Evolutionary conservation across 108 stramenopile species (phyloP).

Genomic region (Nitzschia inconspicua): DNA sequence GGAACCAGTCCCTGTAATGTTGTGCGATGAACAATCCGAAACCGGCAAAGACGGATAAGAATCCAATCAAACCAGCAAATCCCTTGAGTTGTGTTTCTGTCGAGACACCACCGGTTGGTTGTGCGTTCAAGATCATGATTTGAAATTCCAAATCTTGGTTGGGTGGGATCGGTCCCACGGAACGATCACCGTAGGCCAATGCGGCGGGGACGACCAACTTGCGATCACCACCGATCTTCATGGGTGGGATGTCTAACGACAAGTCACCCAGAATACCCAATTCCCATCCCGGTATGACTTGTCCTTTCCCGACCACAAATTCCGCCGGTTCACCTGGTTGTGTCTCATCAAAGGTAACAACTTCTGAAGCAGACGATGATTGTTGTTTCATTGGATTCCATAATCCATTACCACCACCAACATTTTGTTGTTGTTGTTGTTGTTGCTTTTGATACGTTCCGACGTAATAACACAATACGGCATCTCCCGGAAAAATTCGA

Average conservation of each 20-base stretch:
- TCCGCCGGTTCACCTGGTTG: slow-evolving; percentile 13
- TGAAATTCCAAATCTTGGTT: slow-evolving; percentile 23
- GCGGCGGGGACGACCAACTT: slow-evolving; percentile 23
- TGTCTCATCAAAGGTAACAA: slow-evolving; percentile 9
- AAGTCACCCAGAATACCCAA: slow-evolving; percentile 25
- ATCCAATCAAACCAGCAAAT: slow-evolving; percentile 1
- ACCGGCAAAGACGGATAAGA: neutral
- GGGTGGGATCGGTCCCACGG: slow-evolving; percentile 19
- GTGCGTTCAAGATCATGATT: slow-evolving; percentile 5
- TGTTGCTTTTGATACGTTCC: slow-evolving; percentile 6
- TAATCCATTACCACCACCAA: neutral
- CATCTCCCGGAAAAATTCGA: slow-evolving; percentile 20
- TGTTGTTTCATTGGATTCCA: neutral
- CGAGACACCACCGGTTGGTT: neutral
- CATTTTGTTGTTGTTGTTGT: too few species aligned
- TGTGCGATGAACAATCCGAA: neutral
- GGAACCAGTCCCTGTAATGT: too few species aligned
- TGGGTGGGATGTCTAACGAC: slow-evolving; percentile 12
- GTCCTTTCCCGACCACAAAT: slow-evolving; percentile 21
- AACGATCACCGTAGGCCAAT: slow-evolving; percentile 26
- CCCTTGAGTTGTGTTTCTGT: neutral
- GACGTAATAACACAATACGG: slow-evolving; percentile 20
- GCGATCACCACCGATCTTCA: slow-evolving; percentile 33
- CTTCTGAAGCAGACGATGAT: neutral
- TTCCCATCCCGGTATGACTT: slow-evolving; percentile 33